Evolutionary conservation across 176 grass and related monocot genomes (phyloP), one percentile per base, ranked within the genome.

Genomic region (Panicum miliaceum): DNA sequence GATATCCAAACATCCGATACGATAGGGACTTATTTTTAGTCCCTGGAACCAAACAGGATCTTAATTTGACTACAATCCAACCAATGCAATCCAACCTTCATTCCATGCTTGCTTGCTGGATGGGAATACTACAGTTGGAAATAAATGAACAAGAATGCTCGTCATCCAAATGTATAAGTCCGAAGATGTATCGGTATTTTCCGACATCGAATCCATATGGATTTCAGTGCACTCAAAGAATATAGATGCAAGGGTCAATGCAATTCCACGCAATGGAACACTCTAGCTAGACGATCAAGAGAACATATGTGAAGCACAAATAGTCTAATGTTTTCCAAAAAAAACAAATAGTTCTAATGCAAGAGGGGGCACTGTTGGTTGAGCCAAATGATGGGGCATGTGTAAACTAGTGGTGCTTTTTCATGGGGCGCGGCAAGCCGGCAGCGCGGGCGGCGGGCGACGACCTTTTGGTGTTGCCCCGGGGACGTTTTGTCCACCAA

Each of bases 211-310:
- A 73, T 73, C 71, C 2, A 36, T 54, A 22, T 75, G 29, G 71
- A 54, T 53, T 74, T 53, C 48, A 75, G 73, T 75, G 73, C 50
- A 57, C 32, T 1, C 18, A 54, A 54, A 75, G 29, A 50, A 73
- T 34, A 73, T 34, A 51, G 1, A 8, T 11, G 32, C 9, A 75
- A 35, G 16, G 50, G 27, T 53, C 48, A 54, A 54, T 75, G 32
- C 7, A 73, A 16, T 36, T 16, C 29, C 0, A 16, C 27, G 10
- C 46, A 15, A 36, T 53, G 71, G 71, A 74, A 53, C 43, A 19
- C 25, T 36, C 47, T 74, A 4, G 47, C 47, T 74, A 4, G 47
- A 53, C 48, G 1, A 45, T 45, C 19, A 40, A n/a, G n/a, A n/a
- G n/a, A n/a, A n/a, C n/a, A n/a, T n/a, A n/a, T n/a, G n/a, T 1